Evolutionary conservation across 495 filamentous ascomycete species (phyloP).

Genomic region (Extremus antarcticus): DNA sequence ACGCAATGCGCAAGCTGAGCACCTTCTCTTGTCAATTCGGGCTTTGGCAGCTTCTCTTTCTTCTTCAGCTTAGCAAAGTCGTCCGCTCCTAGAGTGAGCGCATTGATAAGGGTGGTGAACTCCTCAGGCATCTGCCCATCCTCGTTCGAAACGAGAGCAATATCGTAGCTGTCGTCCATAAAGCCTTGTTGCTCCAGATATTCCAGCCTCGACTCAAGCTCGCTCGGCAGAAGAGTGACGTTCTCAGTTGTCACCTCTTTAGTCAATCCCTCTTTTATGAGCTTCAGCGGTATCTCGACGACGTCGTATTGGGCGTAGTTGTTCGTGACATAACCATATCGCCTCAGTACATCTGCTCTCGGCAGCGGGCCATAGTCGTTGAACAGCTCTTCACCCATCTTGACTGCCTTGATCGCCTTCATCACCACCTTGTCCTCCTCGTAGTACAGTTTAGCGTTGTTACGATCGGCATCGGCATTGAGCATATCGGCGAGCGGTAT

Average conservation of each 20-base stretch:
- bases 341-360: constrained; percentile 67
- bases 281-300: constrained; percentile 54
- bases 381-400: constrained; percentile 66
- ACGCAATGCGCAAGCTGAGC: constrained; percentile 27
- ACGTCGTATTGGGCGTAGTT: constrained; percentile 73
- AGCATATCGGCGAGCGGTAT: constrained; percentile 86
- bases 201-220: constrained; percentile 26
- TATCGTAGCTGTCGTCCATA: constrained; percentile 46
- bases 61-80: constrained; percentile 29
- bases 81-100: constrained; percentile 30
- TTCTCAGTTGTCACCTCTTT: constrained; percentile 33
- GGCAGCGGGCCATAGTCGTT: constrained; percentile 87
- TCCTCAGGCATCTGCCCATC: constrained; percentile 36
- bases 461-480: constrained; percentile 80
- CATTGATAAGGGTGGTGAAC: constrained; percentile 39
- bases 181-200: constrained; percentile 41
- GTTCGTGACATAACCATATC: constrained; percentile 79
- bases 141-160: constrained; percentile 31
- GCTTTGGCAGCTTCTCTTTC: constrained; percentile 41
- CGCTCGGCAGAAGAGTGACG: neutral
- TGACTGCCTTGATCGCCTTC: constrained; percentile 54
- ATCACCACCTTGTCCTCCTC: constrained; percentile 53
- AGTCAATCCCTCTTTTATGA: constrained; percentile 44
- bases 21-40: constrained; percentile 34
- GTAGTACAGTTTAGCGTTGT: constrained; percentile 62